Evolutionary conservation across 106 monocot genomes (phyloP).

Genomic region (Dioscorea dumetorum): DNA sequence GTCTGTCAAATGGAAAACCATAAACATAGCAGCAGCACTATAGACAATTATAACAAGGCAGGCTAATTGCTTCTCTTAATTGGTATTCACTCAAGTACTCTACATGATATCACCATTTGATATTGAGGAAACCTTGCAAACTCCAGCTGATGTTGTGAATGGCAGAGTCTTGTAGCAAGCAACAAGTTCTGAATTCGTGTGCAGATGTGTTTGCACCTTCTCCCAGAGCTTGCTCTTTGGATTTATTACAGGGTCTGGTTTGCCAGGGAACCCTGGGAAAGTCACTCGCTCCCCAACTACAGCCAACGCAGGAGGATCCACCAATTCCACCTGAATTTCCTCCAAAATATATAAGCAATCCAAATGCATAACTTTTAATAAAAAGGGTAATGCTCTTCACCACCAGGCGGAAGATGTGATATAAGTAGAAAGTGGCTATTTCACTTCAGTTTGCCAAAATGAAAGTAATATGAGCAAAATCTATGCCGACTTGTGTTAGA

Average conservation of each 20-base stretch:
- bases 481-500: too few species aligned
- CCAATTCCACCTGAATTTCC: constrained; percentile 67
- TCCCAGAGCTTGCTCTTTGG: constrained; percentile 93
- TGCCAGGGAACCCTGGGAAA: constrained; percentile 54
- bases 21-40: too few species aligned
- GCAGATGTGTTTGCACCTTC: constrained; percentile 58
- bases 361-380: too few species aligned
- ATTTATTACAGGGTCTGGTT: constrained; percentile 61
- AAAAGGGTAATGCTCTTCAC: too few species aligned
- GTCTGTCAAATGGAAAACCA: too few species aligned
- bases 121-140: constrained; percentile 84
- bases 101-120: constrained; percentile 58
- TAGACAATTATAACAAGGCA: too few species aligned
- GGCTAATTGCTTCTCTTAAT: too few species aligned
- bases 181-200: constrained; percentile 49
- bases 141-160: constrained; percentile 76
- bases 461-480: too few species aligned
- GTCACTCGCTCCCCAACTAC: constrained; percentile 57
- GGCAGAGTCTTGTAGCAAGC: constrained; percentile 67
- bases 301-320: constrained; percentile 69
- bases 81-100: background rate
- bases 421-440: too few species aligned
- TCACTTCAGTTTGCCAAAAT: too few species aligned
- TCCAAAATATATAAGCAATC: too few species aligned
- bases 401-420: too few species aligned